Percentiles rank a stretch among this genome's conserved stretches.
phyloP scores from a whole-genome alignment of 2,329 filamentous ascomycete genomes.

The Curvularia verruculosa region DNA sequence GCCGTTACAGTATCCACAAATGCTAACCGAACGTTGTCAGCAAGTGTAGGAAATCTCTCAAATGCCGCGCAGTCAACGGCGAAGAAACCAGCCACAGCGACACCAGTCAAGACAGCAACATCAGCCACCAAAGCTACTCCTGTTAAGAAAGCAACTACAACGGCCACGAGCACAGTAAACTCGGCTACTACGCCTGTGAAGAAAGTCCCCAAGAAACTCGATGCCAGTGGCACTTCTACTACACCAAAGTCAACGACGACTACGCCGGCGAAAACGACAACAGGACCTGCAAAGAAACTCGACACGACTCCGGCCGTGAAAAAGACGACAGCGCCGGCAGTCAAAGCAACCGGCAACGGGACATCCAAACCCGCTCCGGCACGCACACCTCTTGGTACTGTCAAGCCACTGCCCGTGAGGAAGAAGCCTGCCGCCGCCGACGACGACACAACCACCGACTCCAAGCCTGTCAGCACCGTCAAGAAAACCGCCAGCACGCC shows the following conservation, averaged over 20 bases:
- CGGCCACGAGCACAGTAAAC: slow-evolving; percentile 9
- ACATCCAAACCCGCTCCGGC: slow-evolving; percentile 24
- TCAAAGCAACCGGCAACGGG: slow-evolving; percentile 25
- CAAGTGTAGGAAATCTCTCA: slow-evolving; percentile 37
- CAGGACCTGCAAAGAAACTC: slow-evolving; percentile 14
- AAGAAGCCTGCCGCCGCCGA: slow-evolving; percentile 6
- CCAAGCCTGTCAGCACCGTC: slow-evolving; percentile 15
- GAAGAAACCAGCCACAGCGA: slow-evolving; percentile 35
- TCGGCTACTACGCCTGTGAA: slow-evolving; percentile 34
- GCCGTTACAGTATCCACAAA: background rate
- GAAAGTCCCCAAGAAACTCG: slow-evolving; percentile 29
- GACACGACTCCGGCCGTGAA: slow-evolving; percentile 18
- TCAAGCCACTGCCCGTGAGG: slow-evolving; percentile 26
- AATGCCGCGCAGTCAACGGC: slow-evolving; percentile 35
- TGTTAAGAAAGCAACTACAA: slow-evolving; percentile 23
- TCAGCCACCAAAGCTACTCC: slow-evolving; percentile 23
- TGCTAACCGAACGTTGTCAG: slow-evolving; percentile 24
- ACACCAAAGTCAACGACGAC: slow-evolving; percentile 5
- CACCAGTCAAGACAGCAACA: slow-evolving; percentile 25
- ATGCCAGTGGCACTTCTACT: slow-evolving; percentile 15
- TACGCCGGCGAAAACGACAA: slow-evolving; percentile 14
- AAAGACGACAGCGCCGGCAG: slow-evolving; percentile 25
- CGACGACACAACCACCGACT: slow-evolving; percentile 2
- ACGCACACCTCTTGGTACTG: slow-evolving; percentile 26
- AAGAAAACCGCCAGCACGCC: slow-evolving; percentile 23